Conservation (phyloP, 169 alveolate genomes). For the Plasmodium gaboni region DNA sequence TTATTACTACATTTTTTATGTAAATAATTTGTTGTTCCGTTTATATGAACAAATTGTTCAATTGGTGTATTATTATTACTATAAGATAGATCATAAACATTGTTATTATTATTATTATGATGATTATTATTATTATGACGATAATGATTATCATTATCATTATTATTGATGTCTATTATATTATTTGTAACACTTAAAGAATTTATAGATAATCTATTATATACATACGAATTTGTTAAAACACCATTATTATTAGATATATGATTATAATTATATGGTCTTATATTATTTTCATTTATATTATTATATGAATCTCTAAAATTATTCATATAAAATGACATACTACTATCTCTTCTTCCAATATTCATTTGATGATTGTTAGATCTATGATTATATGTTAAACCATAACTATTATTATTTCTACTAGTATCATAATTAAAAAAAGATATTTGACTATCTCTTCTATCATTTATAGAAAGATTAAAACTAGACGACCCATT, state of each 20-base stretch:
- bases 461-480: slow-evolving; percentile 5
- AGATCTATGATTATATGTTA: slow-evolving; percentile 12
- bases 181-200: slow-evolving; percentile 21
- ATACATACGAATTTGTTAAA: neutral
- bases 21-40: slow-evolving; percentile 18
- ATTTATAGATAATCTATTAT: slow-evolving; percentile 14
- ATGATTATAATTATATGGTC: neutral
- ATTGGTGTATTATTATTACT: slow-evolving; percentile 41
- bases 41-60: slow-evolving; percentile 9
- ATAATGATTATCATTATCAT: neutral
- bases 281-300: neutral
- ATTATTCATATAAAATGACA: slow-evolving; percentile 1
- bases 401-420: slow-evolving; percentile 2
- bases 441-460: slow-evolving; percentile 24
- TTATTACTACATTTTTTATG: neutral
- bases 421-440: slow-evolving; percentile 33
- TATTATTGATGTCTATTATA: neutral
- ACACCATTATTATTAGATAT: slow-evolving; percentile 13
- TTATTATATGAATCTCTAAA: neutral
- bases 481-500: slow-evolving; percentile 18
- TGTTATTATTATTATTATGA: neutral
- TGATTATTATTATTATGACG: neutral
- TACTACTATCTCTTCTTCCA: slow-evolving; percentile 27
- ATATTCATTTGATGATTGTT: slow-evolving; percentile 12
- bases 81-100: neutral